Evolutionary conservation across 768 basidiomycete species (phyloP).

Genomic region (Panaeolus papilionaceus): DNA sequence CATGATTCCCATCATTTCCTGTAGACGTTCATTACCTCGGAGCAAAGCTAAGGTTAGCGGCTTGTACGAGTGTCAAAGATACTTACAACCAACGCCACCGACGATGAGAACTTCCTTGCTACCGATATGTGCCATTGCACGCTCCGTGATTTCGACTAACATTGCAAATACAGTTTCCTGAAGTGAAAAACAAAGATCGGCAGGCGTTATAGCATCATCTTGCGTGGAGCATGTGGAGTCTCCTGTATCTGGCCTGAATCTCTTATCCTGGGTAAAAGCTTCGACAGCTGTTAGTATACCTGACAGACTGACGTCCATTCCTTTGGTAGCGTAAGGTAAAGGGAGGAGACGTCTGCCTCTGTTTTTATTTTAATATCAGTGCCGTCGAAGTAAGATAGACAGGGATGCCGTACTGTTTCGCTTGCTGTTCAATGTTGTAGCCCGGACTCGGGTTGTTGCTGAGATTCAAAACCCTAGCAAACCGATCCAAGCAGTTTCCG

Average conservation of each 20-base stretch:
- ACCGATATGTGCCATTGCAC: constrained; percentile 98
- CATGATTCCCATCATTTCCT: constrained; percentile 99
- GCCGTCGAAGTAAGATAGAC: neutral
- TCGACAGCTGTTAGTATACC: constrained; percentile 91
- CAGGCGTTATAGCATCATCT: constrained; percentile 84
- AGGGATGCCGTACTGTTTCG: constrained; percentile 68
- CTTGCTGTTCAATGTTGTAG: constrained; percentile 96
- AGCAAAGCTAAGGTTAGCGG: constrained; percentile 13
- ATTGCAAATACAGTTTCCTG: constrained; percentile 98
- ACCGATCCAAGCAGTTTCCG: constrained; percentile 97
- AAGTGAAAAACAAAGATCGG: constrained; percentile 96
- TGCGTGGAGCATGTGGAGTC: constrained; percentile 28
- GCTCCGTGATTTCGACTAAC: constrained; percentile 98
- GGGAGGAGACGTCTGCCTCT: constrained; percentile 86
- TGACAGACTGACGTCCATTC: constrained; percentile 98
- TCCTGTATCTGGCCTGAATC: constrained; percentile 63
- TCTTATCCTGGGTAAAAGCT: constrained; percentile 85
- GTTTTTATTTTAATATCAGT: constrained; percentile 13
- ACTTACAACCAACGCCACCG: constrained; percentile 98
- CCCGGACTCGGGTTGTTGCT: constrained; percentile 97
- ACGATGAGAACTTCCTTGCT: constrained; percentile 97
- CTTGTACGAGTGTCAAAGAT: constrained; percentile 1
- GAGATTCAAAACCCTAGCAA: constrained; percentile 92
- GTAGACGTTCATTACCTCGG: constrained; percentile 87
- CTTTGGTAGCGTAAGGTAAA: constrained; percentile 95